Evolutionary conservation across 305 asterid species (phyloP).

Genomic region (Nicotiana rustica): DNA sequence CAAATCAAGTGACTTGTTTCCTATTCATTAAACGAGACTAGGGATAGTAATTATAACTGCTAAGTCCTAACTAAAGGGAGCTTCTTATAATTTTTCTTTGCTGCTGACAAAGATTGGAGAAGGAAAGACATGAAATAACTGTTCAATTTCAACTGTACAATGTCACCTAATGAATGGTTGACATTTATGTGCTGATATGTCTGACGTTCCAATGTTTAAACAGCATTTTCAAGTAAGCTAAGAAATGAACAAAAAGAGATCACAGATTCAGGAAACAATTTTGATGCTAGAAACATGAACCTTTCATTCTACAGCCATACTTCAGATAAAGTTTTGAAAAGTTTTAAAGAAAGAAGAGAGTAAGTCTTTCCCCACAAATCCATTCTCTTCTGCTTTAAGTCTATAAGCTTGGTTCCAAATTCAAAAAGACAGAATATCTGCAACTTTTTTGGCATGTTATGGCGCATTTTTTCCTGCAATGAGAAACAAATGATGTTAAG

Average conservation of each 20-base stretch:
- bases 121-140: neutral
- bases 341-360: neutral
- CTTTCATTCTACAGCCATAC: neutral
- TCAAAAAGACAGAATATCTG: neutral
- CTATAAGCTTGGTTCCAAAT: neutral
- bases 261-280: neutral
- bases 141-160: conserved; percentile 20
- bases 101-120: neutral
- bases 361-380: neutral
- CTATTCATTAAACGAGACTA: neutral
- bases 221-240: neutral
- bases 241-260: conserved; percentile 27
- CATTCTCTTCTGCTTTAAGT: neutral
- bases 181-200: neutral
- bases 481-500: conserved; percentile 27
- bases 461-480: conserved; percentile 27
- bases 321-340: neutral
- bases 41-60: no score
- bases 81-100: neutral
- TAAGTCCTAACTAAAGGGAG: neutral
- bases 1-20: neutral
- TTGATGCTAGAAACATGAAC: neutral
- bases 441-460: conserved; percentile 9
- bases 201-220: neutral
- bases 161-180: neutral